These are phyloP conservation scores for Talaromyces proteolyticus DNA, from an alignment of 495 filamentous ascomycete species.

Conservation along the genomic window DNA sequence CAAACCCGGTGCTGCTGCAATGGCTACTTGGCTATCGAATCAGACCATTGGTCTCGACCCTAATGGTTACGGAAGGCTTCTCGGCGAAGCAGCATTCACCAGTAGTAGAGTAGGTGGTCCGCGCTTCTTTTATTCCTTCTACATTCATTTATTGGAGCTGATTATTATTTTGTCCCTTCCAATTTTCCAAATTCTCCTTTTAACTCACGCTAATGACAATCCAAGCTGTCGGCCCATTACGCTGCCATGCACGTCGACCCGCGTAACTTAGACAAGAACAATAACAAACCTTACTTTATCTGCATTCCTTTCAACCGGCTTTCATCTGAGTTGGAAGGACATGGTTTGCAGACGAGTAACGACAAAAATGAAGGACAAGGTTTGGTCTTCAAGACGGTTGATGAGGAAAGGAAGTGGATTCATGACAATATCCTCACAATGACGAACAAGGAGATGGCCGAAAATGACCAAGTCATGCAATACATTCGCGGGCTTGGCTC, in stretches of 20 bases:
- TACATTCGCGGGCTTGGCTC: slow-evolving; percentile 33
- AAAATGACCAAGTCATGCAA: slow-evolving; percentile 14
- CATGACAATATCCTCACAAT: slow-evolving; percentile 29
- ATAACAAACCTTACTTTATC: slow-evolving; percentile 28
- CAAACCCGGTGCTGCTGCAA: slow-evolving; percentile 38
- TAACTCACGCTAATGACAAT: not conserved
- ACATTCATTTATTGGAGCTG: too few relatives aligned
- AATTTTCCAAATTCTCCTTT: too few relatives aligned
- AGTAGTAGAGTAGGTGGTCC: slow-evolving; percentile 21
- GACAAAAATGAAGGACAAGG: too few relatives aligned
- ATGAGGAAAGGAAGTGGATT: slow-evolving; percentile 32
- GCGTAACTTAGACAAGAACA: too few relatives aligned
- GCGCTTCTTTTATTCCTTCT: slow-evolving; percentile 2
- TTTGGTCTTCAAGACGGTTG: too few relatives aligned
- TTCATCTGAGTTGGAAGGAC: slow-evolving; percentile 21
- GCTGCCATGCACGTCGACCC: slow-evolving; percentile 27
- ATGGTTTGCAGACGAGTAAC: too few relatives aligned
- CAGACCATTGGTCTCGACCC: slow-evolving; percentile 26
- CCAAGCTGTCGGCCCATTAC: slow-evolving; percentile 38
- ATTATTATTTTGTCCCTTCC: too few relatives aligned
- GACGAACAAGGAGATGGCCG: slow-evolving; percentile 25
- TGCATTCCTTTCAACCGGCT: slow-evolving; percentile 38
- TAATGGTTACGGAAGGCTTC: slow-evolving; percentile 31
- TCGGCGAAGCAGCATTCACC: slow-evolving; percentile 30
- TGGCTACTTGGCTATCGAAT: slow-evolving; percentile 36